Conservation (phyloP, 179 eudicot genomes). For the Beta lomatogona region DNA sequence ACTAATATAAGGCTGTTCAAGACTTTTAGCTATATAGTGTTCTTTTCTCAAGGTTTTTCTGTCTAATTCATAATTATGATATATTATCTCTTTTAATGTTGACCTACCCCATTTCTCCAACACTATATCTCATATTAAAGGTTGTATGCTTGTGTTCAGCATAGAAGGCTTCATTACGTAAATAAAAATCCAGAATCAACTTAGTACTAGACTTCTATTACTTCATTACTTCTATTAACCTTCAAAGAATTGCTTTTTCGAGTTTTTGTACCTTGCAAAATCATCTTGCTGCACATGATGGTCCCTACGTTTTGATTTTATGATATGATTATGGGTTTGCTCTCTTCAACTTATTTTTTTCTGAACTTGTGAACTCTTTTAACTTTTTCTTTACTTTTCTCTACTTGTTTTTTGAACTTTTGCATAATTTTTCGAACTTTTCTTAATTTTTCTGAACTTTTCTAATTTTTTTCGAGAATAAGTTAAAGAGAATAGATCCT, state of each 20-base stretch:
- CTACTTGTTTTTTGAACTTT: too few relatives aligned
- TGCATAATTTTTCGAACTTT: too few relatives aligned
- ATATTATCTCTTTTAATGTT: background rate
- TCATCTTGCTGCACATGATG: background rate
- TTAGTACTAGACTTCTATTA: too few relatives aligned
- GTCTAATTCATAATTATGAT: background rate
- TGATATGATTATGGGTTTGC: background rate
- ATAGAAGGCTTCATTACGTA: background rate
- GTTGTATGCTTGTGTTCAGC: background rate
- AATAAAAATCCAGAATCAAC: too few relatives aligned
- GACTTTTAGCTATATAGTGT: background rate
- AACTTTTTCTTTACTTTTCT: too few relatives aligned
- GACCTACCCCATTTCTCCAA: background rate
- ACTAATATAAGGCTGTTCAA: background rate
- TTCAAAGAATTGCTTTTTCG: background rate
- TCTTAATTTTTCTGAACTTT: too few relatives aligned
- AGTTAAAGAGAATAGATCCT: too few relatives aligned
- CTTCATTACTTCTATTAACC: too few relatives aligned
- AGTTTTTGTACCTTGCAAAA: background rate
- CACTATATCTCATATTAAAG: background rate
- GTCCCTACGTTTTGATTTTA: background rate
- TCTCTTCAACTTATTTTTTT: too few relatives aligned
- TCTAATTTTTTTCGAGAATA: too few relatives aligned
- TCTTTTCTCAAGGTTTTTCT: background rate
- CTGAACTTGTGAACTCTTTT: too few relatives aligned